Percentiles rank a stretch among this genome's conserved stretches.
These are phyloP conservation scores for Cutaneotrichosporon sp. DNA, from an alignment of 1,284 basidiomycete species.

Conservation along the genomic window DNA sequence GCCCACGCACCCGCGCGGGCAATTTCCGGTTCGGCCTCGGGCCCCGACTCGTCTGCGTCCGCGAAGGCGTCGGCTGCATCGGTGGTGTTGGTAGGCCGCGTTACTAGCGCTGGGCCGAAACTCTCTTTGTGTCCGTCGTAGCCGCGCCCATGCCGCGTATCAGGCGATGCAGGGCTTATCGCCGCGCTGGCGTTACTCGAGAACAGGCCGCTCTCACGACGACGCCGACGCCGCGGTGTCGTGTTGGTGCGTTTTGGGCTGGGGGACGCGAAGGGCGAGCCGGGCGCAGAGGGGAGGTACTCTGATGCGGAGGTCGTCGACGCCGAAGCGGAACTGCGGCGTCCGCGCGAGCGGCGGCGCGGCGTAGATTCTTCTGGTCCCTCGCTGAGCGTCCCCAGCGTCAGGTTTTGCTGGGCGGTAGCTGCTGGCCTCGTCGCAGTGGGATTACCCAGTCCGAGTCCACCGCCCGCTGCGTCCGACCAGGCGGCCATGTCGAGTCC, in stretches of 20 bases:
- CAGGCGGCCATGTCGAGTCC: no score
- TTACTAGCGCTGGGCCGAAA: no score
- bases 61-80: background rate
- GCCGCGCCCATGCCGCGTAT: no score
- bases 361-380: no score
- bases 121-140: no score
- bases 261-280: conserved; percentile 3
- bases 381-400: no score
- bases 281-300: background rate
- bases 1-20: no score
- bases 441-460: conserved; percentile 4
- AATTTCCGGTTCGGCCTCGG: background rate
- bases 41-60: background rate
- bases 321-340: background rate
- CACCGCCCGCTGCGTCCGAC: no score
- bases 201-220: conserved; percentile 10
- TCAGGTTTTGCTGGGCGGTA: background rate
- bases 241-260: background rate
- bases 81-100: no score
- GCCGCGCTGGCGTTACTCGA: background rate
- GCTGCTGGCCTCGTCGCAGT: conserved; percentile 16
- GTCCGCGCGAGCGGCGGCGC: no score
- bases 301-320: background rate
- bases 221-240: background rate
- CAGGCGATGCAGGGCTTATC: background rate